These are phyloP conservation scores for Sistotremastrum niveocremeum DNA, from an alignment of 768 basidiomycete genomes.

Conservation along the genomic window DNA sequence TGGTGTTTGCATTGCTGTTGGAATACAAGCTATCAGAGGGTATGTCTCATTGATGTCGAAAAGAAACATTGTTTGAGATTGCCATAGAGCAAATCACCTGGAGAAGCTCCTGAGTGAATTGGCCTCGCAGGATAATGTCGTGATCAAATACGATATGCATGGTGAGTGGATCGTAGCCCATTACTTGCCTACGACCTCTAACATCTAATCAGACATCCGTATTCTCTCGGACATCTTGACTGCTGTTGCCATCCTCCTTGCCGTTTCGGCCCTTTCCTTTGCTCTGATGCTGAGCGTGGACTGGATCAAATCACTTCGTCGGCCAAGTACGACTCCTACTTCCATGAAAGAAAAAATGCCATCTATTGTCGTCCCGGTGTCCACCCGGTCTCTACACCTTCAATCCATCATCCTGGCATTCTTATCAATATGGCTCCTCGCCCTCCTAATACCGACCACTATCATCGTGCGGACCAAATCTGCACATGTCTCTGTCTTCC, in stretches of 20 bases:
- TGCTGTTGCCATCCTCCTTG: conserved; percentile 1
- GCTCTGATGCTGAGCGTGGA: conserved; percentile 1
- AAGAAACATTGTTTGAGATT: not conserved
- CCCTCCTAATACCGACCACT: conserved; percentile 6
- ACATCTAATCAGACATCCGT: conserved; percentile 3
- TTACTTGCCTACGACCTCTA: not conserved
- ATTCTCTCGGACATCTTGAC: conserved; percentile 1
- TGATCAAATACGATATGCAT: conserved; percentile 6
- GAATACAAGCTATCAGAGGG: conserved; percentile 5
- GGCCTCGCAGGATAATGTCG: not conserved
- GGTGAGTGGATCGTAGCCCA: conserved; percentile 1
- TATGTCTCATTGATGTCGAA: not conserved
- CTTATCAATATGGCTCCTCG: conserved; percentile 2
- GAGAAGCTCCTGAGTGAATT: not conserved
- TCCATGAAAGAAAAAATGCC: not conserved
- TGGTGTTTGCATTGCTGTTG: conserved; percentile 7
- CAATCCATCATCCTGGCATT: conserved; percentile 4
- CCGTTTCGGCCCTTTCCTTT: not conserved
- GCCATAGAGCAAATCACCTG: not conserved
- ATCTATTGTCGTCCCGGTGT: conserved; percentile 2
- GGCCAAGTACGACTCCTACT: not conserved
- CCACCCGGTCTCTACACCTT: conserved; percentile 2
- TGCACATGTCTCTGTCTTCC: conserved; percentile 2
- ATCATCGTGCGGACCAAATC: conserved; percentile 3
- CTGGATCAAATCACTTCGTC: not conserved